phyloP scores from a whole-genome alignment of 805 yeast species.

The Wickerhamomyces sydowiorum region DNA sequence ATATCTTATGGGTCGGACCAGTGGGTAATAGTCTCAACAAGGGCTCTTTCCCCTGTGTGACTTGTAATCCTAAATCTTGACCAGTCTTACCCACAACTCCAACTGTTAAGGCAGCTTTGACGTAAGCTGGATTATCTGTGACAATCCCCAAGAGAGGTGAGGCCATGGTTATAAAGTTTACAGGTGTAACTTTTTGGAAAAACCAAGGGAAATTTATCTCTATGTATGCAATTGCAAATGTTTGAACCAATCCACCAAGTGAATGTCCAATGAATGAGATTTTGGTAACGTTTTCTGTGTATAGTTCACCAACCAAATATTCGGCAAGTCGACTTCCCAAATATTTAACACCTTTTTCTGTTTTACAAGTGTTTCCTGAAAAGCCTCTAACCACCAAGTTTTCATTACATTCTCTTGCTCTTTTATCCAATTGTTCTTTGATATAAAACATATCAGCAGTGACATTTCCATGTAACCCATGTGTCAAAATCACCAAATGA shows the following conservation, averaged over 20 bases:
- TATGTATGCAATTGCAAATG: constrained; percentile 72
- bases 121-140: constrained; percentile 72
- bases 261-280: constrained; percentile 79
- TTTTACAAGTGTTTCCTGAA: constrained; percentile 66
- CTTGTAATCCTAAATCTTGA: constrained; percentile 61
- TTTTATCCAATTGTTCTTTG: constrained; percentile 58
- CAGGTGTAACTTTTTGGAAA: constrained; percentile 51
- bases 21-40: constrained; percentile 57
- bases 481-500: constrained; percentile 68
- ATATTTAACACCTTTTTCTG: constrained; percentile 73
- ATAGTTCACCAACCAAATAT: constrained; percentile 45
- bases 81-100: constrained; percentile 83
- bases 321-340: constrained; percentile 70
- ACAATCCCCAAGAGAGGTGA: constrained; percentile 73
- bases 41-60: constrained; percentile 41
- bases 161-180: constrained; percentile 68
- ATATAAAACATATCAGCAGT: constrained; percentile 71
- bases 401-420: constrained; percentile 35
- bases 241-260: constrained; percentile 71
- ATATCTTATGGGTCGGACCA: constrained; percentile 57
- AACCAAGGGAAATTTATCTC: constrained; percentile 65
- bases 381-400: constrained; percentile 63
- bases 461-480: constrained; percentile 74
- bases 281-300: constrained; percentile 37
- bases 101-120: constrained; percentile 60